Evolutionary conservation across 192 early-diverging fungal species (phyloP).

Genomic region (Jimgerdemannia lactiflua): DNA sequence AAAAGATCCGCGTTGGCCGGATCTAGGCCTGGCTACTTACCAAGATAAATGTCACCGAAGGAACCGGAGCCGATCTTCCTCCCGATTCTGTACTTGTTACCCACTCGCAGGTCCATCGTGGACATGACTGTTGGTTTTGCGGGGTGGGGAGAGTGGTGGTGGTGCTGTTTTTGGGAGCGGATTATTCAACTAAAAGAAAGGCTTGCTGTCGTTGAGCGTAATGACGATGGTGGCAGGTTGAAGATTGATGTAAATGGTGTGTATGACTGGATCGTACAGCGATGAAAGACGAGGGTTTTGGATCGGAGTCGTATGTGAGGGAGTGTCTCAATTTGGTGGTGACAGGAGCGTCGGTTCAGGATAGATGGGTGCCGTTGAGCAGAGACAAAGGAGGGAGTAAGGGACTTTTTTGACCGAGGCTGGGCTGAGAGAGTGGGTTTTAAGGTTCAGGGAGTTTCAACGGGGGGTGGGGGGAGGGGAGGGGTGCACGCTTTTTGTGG

Average conservation of each 20-base stretch:
- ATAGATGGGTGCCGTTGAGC: not conserved
- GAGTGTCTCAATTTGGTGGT: too few species aligned
- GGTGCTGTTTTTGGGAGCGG: not conserved
- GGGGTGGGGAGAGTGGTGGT: not conserved
- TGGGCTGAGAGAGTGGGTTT: not conserved
- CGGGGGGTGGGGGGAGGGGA: not conserved
- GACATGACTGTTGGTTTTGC: slow-evolving; percentile 2
- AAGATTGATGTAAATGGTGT: too few species aligned
- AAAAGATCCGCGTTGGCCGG: not conserved
- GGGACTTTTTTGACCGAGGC: not conserved
- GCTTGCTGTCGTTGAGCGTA: not conserved
- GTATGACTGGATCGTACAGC: too few species aligned
- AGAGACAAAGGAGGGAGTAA: not conserved
- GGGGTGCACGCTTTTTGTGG: not conserved
- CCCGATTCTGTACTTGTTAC: slow-evolving; percentile 92
- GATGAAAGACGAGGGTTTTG: too few species aligned
- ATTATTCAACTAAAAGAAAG: not conserved
- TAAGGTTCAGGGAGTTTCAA: not conserved
- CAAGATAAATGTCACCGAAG: slow-evolving; percentile 98
- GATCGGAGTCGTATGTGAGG: too few species aligned
- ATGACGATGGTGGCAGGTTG: too few species aligned
- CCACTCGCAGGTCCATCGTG: slow-evolving; percentile 80
- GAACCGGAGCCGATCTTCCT: slow-evolving; percentile 96
- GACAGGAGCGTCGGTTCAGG: not conserved
- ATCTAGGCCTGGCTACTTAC: slow-evolving; percentile 38